Evolutionary conservation across 169 alveolate species (phyloP).

Genomic region (Plasmodium coatneyi): DNA sequence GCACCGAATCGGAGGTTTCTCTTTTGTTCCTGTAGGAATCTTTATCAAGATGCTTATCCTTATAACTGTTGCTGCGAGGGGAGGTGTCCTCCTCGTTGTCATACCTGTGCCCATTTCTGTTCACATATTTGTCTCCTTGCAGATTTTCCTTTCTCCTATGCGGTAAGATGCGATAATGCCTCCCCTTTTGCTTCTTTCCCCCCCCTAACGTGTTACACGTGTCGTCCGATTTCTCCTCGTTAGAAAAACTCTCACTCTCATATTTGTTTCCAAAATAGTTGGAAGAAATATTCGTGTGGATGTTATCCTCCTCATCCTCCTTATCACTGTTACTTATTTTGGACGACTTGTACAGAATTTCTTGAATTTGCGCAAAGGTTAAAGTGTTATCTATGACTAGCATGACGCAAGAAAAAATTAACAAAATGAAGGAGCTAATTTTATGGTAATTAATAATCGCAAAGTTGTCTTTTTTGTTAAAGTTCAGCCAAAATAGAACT

Average conservation of each 20-base stretch:
- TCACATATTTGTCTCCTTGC: background rate
- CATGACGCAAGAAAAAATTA: slow-evolving; percentile 72
- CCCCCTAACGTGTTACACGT: background rate
- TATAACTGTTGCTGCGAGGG: background rate
- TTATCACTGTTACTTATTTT: slow-evolving; percentile 39
- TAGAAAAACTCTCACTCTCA: background rate
- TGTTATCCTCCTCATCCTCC: slow-evolving; percentile 4
- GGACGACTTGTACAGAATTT: slow-evolving; percentile 63
- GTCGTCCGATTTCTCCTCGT: slow-evolving; percentile 3
- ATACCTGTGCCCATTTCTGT: background rate
- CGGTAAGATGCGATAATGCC: background rate
- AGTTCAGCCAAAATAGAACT: slow-evolving; percentile 82
- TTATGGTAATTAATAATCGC: slow-evolving; percentile 81
- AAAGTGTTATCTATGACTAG: slow-evolving; percentile 47
- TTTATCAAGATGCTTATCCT: background rate
- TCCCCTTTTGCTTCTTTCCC: background rate
- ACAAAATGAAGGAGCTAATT: slow-evolving; percentile 63
- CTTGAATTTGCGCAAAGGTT: slow-evolving; percentile 71
- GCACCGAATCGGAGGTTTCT: background rate
- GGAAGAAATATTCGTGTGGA: slow-evolving; percentile 13
- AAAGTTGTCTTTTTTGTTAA: slow-evolving; percentile 79
- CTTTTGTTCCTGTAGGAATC: background rate
- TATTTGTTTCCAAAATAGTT: slow-evolving; percentile 20
- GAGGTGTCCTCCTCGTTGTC: background rate
- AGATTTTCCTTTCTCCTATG: background rate